These are phyloP conservation scores for Rosa multiflora DNA, from an alignment of 306 rosid genomes.

Conservation along the genomic window DNA sequence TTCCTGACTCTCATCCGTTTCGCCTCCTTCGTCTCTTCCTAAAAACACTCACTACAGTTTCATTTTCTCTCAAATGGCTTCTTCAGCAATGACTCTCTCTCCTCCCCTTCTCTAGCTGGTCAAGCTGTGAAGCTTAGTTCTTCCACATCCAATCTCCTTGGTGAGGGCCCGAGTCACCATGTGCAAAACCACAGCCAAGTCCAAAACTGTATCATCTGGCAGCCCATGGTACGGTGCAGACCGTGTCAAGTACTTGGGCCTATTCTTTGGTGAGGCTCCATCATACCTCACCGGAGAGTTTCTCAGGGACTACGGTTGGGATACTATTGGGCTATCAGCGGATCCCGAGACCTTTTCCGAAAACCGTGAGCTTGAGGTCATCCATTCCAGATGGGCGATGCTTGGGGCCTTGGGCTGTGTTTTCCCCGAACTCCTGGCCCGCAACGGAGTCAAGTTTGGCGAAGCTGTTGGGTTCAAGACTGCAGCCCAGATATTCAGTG, in stretches of 20 bases:
- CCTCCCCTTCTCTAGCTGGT: neutral
- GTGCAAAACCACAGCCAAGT: neutral
- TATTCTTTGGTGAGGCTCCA: neutral
- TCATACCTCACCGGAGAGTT: too few species aligned
- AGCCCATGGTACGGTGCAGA: neutral
- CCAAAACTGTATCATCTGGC: neutral
- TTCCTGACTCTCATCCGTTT: too few species aligned
- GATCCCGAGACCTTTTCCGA: neutral
- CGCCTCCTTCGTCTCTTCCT: neutral
- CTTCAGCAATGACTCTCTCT: neutral
- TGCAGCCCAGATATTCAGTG: too few species aligned
- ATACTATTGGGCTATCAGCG: neutral
- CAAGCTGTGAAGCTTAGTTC: neutral
- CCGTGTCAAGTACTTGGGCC: neutral
- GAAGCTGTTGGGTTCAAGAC: too few species aligned
- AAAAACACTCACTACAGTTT: too few species aligned
- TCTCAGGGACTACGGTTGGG: neutral
- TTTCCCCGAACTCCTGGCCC: too few species aligned
- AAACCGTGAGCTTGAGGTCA: too few species aligned
- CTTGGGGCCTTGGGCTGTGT: too few species aligned
- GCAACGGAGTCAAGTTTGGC: too few species aligned
- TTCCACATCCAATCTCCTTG: neutral
- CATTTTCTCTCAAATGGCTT: too few species aligned
- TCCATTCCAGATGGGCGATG: conserved; percentile 11
- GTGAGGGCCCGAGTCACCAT: neutral